Evolutionary conservation across 257 asterid genomes (phyloP), one percentile per base, ranked within the genome.

Genomic region (Petunia axillaris): DNA sequence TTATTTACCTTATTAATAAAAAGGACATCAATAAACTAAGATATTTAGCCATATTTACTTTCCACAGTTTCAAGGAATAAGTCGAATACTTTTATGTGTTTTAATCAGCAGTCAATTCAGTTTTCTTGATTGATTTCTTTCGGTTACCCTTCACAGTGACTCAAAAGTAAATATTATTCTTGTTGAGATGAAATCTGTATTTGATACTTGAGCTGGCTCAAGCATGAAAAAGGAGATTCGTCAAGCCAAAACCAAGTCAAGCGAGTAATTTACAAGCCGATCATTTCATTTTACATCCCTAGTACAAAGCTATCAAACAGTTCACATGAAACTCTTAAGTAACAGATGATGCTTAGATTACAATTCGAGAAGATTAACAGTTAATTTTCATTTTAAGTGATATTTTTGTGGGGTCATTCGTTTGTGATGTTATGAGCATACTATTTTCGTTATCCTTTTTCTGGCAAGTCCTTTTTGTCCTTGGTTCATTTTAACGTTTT

Each of bases 291-390:
- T 60, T 60, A 60, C 39, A 60, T 8, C 11, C 11, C 40, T 60
- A 60, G 38, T 25, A 60, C 65, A 60, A 35, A 60, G 40, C 39
- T 60, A 60, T 25, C 25, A 25, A 60, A 60, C 39, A 60, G 8
- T 36, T 62, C 67, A 62, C 6, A 1, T 40, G 67, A 62, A 60
- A 60, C 65, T 25, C 10, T 25, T 16, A 8, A 60, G 65, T 35
- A 25, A 8, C 40, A 60, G 39, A 63, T 63, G 68, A 63, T 63
- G 68, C 68, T 63, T 35, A 36, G 68, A 63, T 63, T 63, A 36
- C 44, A 63, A 63, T 63, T 37, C 38, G 44, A 8, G 43, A 63
- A 15, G 36, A 35, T 63, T 8, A 68, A 68, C 40, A 68, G 39
- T 16, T 68, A 25, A 16, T 25, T 68, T 68, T 44, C 76, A 48